Evolutionary conservation across 202 grass and related monocot species (phyloP).

Genomic region (Panicum hallii): DNA sequence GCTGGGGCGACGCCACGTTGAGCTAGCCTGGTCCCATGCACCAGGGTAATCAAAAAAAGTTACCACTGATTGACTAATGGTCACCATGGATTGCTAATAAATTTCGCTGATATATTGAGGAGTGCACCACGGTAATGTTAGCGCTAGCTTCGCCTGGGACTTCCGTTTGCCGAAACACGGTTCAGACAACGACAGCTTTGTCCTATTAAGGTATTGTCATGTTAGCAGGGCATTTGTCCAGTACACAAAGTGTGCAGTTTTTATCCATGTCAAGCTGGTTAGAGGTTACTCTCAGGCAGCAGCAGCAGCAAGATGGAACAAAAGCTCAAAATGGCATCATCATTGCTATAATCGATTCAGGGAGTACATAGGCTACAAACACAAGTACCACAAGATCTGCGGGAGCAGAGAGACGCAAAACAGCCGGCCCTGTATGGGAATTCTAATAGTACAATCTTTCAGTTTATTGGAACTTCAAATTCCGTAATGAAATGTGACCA

Average conservation of each 20-base stretch:
- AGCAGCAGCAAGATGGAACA: not conserved
- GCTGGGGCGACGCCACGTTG: not conserved
- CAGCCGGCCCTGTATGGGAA: conserved; percentile 53
- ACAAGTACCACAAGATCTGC: conserved; percentile 56
- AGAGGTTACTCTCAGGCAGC: not conserved
- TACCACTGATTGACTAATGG: no score
- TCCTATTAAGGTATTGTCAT: no score
- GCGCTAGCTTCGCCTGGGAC: no score
- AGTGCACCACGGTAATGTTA: no score
- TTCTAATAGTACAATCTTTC: conserved; percentile 67
- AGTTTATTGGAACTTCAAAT: conserved; percentile 71
- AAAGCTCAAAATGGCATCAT: conserved; percentile 58
- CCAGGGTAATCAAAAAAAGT: no score
- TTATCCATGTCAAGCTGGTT: not conserved
- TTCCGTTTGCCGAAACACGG: no score
- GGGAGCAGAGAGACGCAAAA: conserved; percentile 52
- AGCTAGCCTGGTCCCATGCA: no score
- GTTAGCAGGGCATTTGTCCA: not conserved
- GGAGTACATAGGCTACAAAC: conserved; percentile 65
- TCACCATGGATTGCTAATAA: no score
- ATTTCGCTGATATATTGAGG: no score
- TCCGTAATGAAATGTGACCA: conserved; percentile 47
- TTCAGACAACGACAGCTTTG: not conserved
- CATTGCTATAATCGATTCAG: conserved; percentile 75
- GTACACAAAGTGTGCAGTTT: not conserved